phyloP scores from a whole-genome alignment of 495 filamentous ascomycete species.

The Penicillium waksmanii region DNA sequence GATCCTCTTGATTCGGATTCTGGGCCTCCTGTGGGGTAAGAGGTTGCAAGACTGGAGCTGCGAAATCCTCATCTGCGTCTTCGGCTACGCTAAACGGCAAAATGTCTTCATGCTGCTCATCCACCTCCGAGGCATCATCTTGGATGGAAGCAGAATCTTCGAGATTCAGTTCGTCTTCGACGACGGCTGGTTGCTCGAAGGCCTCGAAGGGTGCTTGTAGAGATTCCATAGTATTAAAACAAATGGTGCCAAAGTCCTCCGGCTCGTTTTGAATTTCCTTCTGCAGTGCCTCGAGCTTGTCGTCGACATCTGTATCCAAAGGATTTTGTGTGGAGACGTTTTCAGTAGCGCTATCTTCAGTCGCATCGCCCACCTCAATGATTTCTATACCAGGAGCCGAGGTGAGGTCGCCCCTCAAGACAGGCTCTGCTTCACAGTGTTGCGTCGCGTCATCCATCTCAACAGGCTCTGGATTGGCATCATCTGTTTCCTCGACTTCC shows the following conservation, averaged over 20 bases:
- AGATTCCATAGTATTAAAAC: constrained; percentile 30
- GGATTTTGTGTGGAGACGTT: background rate
- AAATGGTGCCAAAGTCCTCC: constrained; percentile 29
- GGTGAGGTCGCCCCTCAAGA: no score
- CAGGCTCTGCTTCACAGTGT: no score
- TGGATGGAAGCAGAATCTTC: constrained; percentile 9
- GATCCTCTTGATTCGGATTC: background rate
- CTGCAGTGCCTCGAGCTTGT: constrained; percentile 11
- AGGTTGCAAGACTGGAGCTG: background rate
- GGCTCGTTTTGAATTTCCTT: constrained; percentile 23
- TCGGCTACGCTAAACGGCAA: background rate
- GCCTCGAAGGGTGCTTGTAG: constrained; percentile 19
- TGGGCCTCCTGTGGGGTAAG: background rate
- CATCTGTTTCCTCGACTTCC: constrained; percentile 10
- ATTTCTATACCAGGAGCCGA: background rate
- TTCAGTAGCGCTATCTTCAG: background rate
- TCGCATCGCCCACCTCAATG: background rate
- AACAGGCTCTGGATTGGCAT: constrained; percentile 6
- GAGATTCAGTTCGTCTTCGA: background rate
- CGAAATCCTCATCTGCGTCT: background rate
- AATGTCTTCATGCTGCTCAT: constrained; percentile 10
- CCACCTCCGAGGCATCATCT: constrained; percentile 7
- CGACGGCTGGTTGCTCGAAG: background rate
- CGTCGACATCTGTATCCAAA: constrained; percentile 15
- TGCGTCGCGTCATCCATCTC: constrained; percentile 2